phyloP scores from a whole-genome alignment of 169 alveolate species.

The Ichthyophthirius multifiliis region DNA sequence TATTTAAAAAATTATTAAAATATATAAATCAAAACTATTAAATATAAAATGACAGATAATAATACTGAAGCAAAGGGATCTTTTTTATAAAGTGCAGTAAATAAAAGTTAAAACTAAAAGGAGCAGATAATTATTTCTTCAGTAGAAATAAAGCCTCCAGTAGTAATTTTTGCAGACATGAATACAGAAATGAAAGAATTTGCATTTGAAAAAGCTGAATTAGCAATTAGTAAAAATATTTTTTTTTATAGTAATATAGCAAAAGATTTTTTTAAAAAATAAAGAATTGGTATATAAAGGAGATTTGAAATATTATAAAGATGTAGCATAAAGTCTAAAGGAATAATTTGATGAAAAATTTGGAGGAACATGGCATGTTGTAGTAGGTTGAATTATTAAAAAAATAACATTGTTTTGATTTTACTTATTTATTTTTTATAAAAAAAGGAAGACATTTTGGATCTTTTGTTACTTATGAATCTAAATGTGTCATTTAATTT shows the following conservation, averaged over 20 bases:
- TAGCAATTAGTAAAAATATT: conserved; percentile 11
- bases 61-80: background rate
- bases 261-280: background rate
- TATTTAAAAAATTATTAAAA: too few species aligned
- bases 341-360: conserved; percentile 35
- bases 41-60: conserved; percentile 16
- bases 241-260: background rate
- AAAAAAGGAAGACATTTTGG: conserved; percentile 27
- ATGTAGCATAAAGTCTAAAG: conserved; percentile 25
- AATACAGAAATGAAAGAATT: conserved; percentile 28
- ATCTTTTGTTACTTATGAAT: conserved; percentile 28
- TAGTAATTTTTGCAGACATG: conserved; percentile 40
- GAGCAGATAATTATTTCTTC: background rate
- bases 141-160: conserved; percentile 18
- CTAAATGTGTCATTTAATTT: conserved; percentile 21
- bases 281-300: conserved; percentile 18
- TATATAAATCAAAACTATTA: too few species aligned
- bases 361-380: conserved; percentile 46
- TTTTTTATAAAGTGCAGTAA: background rate
- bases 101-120: background rate
- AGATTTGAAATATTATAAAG: conserved; percentile 34
- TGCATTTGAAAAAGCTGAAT: conserved; percentile 45
- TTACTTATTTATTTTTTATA: background rate
- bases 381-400: conserved; percentile 12
- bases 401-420: background rate